Base-by-base conservation (phyloP, 805 yeast genomes). In the Danielia reshetovae region DNA sequence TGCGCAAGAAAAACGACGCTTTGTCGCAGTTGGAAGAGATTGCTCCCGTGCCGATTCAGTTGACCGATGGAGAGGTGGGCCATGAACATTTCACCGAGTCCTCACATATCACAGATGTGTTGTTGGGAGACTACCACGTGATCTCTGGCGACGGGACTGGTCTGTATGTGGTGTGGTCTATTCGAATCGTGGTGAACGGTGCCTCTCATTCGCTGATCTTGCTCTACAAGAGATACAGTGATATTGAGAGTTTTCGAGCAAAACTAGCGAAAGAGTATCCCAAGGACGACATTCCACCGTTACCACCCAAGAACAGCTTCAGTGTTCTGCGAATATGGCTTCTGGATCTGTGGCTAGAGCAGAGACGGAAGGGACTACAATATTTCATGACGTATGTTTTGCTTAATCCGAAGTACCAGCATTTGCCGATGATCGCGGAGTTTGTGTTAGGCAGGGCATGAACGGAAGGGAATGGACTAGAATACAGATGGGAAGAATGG, bases 151-250 rank as follows among this genome's bases (percentile, higher is more conserved):
- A 64, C 18, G 52, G 54, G 5, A 68, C 70, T 1, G 49, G 44
- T 28, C 47, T 62, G 32, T 67, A 65, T 44, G 54, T 59, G 13
- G 68, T 58, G 16, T 67, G 73, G 73, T 34, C 60, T 3, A 56
- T 67, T 8, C 55, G 59, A 29, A 54, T 67, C 5, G 58, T 62
- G 4, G 45, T 67, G 15, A 57, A 66, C 34, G 68, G 63, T 30
- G 57, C 63, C 5, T 45, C 49, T 18, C 59, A 58, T 40, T 59
- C 73, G 4, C 62, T 61, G 39, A 66, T 82, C 13, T 52, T 59
- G 29, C 48, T 77, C 4, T 72, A 76, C 51, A 76, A 74, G 51
- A 54, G 95, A 24, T 85, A 81, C 55, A 72, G 77, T 23, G 90
- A 85, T 29, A 74, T 85, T 40, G 79, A 59, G 25, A 42, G 38